phyloP scores from a whole-genome alignment of 768 basidiomycete species.

The Xerocomus brunneocitrinus region DNA sequence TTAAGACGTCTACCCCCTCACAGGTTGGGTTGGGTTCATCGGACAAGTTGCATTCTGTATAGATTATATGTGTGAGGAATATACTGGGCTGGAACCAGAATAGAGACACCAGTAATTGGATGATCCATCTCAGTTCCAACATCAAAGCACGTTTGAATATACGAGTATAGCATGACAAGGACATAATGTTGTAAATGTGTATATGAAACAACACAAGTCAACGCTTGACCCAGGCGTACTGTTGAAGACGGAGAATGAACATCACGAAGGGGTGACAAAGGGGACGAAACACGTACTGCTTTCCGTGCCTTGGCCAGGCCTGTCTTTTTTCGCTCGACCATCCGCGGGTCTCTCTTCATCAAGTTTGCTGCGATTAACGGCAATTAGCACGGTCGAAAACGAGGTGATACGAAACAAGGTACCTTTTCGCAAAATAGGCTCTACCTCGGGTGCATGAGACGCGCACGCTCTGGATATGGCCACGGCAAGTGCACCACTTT shows the following conservation, averaged over 20 bases:
- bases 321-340: slow-evolving; percentile 99
- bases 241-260: slow-evolving; percentile 11
- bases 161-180: not conserved
- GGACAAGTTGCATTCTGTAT: too few species aligned
- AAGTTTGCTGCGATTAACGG: slow-evolving; percentile 59
- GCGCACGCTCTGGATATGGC: slow-evolving; percentile 74
- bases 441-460: slow-evolving; percentile 64
- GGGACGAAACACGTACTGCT: slow-evolving; percentile 52
- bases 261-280: not conserved
- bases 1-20: not conserved
- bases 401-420: slow-evolving; percentile 15
- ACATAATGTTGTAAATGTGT: not conserved
- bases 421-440: slow-evolving; percentile 71
- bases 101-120: not conserved
- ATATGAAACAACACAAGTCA: slow-evolving; percentile 33
- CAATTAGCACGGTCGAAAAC: not conserved
- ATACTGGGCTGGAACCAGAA: not conserved
- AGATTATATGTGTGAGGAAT: too few species aligned
- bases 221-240: slow-evolving; percentile 98
- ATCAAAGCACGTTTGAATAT: not conserved
- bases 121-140: not conserved
- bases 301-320: slow-evolving; percentile 90
- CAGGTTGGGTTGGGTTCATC: too few species aligned
- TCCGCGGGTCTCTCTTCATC: slow-evolving; percentile 86
- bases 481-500: slow-evolving; percentile 81